These are phyloP conservation scores for Fraxinus ornus DNA, from an alignment of 305 asterid genomes.

Conservation along the genomic window DNA sequence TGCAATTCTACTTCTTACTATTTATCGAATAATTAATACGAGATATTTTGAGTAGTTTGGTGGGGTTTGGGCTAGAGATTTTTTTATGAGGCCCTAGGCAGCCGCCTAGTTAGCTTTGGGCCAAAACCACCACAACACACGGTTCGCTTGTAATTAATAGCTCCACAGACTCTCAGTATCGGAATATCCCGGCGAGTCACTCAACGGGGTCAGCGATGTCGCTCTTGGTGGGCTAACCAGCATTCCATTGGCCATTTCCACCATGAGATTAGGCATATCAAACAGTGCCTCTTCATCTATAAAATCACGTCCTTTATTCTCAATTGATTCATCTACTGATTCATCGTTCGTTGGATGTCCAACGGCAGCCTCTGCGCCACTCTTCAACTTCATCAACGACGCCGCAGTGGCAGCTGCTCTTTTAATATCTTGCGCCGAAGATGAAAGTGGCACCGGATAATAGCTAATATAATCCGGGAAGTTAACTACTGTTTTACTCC, in stretches of 20 bases:
- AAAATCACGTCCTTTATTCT: not conserved
- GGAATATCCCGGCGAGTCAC: not conserved
- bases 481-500: constrained; percentile 42
- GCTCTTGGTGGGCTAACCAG: not conserved
- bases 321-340: not conserved
- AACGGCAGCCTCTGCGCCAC: constrained; percentile 18
- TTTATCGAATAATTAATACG: no score
- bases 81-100: no score
- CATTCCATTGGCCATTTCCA: not conserved
- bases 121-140: not conserved
- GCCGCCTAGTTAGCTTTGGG: no score
- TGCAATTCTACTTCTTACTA: no score
- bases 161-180: not conserved
- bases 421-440: constrained; percentile 50
- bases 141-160: not conserved
- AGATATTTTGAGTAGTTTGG: no score
- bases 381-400: constrained; percentile 30
- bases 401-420: constrained; percentile 65
- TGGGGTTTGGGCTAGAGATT: no score
- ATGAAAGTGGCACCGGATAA: constrained; percentile 56
- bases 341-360: not conserved
- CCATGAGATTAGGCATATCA: not conserved
- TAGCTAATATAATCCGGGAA: constrained; percentile 39
- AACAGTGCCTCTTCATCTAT: not conserved
- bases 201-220: not conserved